phyloP scores from a whole-genome alignment of 148 eudicot species.

The Hydrangea macrophylla region DNA sequence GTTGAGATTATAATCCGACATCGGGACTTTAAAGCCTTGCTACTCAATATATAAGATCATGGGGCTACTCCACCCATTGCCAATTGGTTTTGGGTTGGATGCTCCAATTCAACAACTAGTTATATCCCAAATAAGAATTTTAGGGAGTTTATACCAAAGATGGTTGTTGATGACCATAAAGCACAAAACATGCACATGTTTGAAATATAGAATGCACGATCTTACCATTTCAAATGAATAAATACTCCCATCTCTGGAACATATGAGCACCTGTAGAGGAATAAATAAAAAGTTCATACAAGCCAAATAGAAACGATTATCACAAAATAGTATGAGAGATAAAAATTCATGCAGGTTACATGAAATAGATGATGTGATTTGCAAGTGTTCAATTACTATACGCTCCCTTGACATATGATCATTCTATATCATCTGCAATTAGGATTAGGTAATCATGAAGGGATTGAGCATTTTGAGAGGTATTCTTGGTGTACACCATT shows the following conservation, averaged over 20 bases:
- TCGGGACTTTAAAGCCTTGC: no score
- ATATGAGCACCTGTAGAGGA: constrained; percentile 53
- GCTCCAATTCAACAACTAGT: background rate
- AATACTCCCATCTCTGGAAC: constrained; percentile 71
- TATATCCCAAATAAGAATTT: background rate
- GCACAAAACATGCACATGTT: background rate
- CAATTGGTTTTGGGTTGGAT: background rate
- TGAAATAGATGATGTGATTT: background rate
- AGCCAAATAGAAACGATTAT: background rate
- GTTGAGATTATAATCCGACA: no score
- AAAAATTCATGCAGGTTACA: background rate
- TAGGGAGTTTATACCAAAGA: background rate
- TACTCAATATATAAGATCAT: no score
- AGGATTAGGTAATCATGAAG: background rate
- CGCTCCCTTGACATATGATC: no score
- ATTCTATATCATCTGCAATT: background rate
- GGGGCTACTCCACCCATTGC: no score
- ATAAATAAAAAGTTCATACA: background rate
- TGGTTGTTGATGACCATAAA: background rate
- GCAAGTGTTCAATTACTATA: background rate
- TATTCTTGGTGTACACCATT: background rate
- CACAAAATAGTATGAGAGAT: background rate
- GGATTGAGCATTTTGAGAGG: background rate
- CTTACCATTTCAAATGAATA: constrained; percentile 62
- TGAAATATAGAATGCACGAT: background rate